Percentiles rank a stretch among this genome's conserved stretches.
phyloP scores from a whole-genome alignment of 83 land plant species.

The Diphasiastrum complanatum region DNA sequence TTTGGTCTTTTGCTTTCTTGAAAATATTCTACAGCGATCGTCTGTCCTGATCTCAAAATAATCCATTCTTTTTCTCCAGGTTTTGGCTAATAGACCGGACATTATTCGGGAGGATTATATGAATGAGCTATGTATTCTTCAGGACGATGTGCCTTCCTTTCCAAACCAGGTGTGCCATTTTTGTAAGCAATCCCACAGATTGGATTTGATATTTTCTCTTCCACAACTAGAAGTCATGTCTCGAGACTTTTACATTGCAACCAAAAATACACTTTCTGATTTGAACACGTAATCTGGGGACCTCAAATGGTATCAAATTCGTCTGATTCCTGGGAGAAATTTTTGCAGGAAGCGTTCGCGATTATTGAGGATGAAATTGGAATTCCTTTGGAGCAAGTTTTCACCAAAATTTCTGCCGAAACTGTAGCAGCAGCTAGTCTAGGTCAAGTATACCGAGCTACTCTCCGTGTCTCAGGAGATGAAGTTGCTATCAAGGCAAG shows the following conservation, averaged over 20 bases:
- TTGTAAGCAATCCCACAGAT: too few relatives aligned
- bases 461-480: slow-evolving; percentile 74
- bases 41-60: neutral
- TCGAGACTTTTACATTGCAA: too few relatives aligned
- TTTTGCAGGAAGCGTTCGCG: slow-evolving; percentile 62
- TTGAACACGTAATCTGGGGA: neutral
- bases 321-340: neutral
- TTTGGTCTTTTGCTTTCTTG: neutral
- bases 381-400: slow-evolving; percentile 73
- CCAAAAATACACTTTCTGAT: too few relatives aligned
- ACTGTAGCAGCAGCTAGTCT: slow-evolving; percentile 97
- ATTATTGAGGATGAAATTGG: slow-evolving; percentile 88
- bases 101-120: slow-evolving; percentile 96
- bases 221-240: too few relatives aligned
- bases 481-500: slow-evolving; percentile 95
- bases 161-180: slow-evolving; percentile 70
- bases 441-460: slow-evolving; percentile 94
- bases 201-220: too few relatives aligned
- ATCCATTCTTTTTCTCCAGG: slow-evolving; percentile 34
- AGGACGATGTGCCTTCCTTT: slow-evolving; percentile 97
- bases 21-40: slow-evolving; percentile 4
- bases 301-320: neutral
- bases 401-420: slow-evolving; percentile 75
- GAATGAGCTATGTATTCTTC: slow-evolving; percentile 96
- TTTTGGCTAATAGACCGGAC: slow-evolving; percentile 95